phyloP scores from a whole-genome alignment of 2,329 filamentous ascomycete species.

The Akanthomyces muscarius region DNA sequence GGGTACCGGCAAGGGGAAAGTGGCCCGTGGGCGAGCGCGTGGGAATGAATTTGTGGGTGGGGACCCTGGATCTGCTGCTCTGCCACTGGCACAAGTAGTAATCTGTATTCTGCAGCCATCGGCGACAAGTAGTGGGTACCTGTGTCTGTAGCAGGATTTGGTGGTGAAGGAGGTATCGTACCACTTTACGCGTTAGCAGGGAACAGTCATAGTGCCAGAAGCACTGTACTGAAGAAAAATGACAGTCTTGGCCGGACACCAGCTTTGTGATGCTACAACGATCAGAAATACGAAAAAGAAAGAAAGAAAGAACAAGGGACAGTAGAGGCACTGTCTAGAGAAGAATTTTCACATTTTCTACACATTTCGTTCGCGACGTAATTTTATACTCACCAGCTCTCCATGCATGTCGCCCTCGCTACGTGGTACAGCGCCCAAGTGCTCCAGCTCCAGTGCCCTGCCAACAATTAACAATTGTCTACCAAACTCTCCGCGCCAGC shows the following conservation, averaged over 20 bases:
- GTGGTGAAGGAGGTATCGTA: neutral
- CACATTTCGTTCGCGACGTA: neutral
- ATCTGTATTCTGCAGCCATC: neutral
- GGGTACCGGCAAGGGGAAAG: neutral
- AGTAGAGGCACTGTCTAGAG: neutral
- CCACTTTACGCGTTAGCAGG: slow-evolving; percentile 14
- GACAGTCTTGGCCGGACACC: no score
- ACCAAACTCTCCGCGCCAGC: neutral
- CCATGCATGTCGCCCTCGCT: neutral
- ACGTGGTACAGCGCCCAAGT: neutral
- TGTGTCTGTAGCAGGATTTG: neutral
- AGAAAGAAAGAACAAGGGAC: neutral
- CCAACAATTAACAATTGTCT: neutral
- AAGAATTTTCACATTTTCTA: neutral
- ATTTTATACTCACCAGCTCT: neutral
- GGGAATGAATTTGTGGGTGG: neutral
- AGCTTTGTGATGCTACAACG: neutral
- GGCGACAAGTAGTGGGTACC: neutral
- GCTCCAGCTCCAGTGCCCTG: neutral
- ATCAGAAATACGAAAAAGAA: neutral
- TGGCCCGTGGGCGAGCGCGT: neutral
- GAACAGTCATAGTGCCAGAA: neutral
- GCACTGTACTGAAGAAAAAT: neutral
- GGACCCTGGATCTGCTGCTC: slow-evolving; percentile 7
- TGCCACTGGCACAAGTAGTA: no score